Base-by-base conservation (phyloP, 2,329 filamentous ascomycete species). In the Diplodia corticola region DNA sequence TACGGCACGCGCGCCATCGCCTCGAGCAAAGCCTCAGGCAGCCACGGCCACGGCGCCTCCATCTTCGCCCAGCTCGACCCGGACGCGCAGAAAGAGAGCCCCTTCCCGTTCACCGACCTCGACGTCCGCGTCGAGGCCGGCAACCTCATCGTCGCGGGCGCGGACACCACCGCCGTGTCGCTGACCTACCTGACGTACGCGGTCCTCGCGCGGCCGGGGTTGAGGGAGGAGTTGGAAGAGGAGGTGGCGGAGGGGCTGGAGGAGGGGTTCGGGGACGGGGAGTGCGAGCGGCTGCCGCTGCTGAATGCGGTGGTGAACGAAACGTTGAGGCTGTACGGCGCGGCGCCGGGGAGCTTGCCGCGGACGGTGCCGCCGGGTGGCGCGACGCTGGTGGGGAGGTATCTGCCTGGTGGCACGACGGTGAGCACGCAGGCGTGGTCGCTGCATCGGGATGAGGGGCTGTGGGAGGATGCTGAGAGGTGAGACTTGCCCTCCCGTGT, bases 361-460 rank as follows among this genome's bases (percentile, higher is more conserved):
- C 73, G 78, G 15, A 69, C 73, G 6, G 74, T 76, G 4, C 77
- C 78, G 6, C 63, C 69, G n/a, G 72, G 73, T 26, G 78, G 78
- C 7, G 70, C 69, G 10, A 71, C 57, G 1, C 68, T 80, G 9
- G 70, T 69, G n/a, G 76, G 75, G n/a, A 68, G 77, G 68, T 74
- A 71, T 59, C 69, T 80, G 17, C 76, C 79, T 2, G 69, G 65
- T 0, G 77, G 76, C 1, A 74, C 70, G 0, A 77, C 73, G 0
- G 78, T 80, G 44, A 73, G 71, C 54, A 79, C 77, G 1, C 75
- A 79, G 64, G 77, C 77, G 2, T 80, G 76, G 69, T 76, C 74
- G 6, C 68, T 78, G 57, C 78, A 80, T 65, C 73, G 78, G 49
- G 74, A 79, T n/a, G 26, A 26, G 10, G 22, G 50, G 13, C 4